Evolutionary conservation across 192 early-diverging fungal genomes (phyloP), one percentile per base, ranked within the genome.

Genomic region (Coemansia sp.): DNA sequence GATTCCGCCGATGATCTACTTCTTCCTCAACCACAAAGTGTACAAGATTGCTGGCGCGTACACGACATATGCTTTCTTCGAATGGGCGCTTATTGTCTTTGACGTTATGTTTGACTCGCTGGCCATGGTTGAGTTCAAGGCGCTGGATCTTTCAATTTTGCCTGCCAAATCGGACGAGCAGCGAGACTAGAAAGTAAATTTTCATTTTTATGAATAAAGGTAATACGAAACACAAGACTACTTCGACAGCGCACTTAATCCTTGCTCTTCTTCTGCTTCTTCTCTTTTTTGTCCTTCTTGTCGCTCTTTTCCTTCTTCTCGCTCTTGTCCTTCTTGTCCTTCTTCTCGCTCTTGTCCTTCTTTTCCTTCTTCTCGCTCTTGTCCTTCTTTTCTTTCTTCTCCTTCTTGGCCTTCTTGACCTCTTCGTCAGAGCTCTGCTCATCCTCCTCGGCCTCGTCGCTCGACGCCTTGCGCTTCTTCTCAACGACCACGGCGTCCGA

Each of bases 11-110:
- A 88, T 93, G 87, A 82, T 90, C 29, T 87, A 91, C 62, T 91
- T 86, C 61, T 93, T 91, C 63, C 83, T 90, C 49, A 84, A 85
- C 57, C 91, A 93, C 73, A 93, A 93, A 64, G 85, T 91, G 22
- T 84, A 91, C 62, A 71, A 67, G 52, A 75, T 93, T 48, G 80
- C 88, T 43, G 89, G 89, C 76, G 91, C 91, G 2, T 91, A 93
- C 62, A 91, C 88, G 17, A 83, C 72, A 49, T 93, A 93, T 61
- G 88, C 90, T 31, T 91, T 92, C 77, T 93, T 92, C 64, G 91
- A 92, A 62, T 93, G 90, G 91, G 84, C 88, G 10, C 70, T 93
- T 21, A 93, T 93, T 51, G 26, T 90, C n/a, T 89, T 90, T 38
- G 87, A 90, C 64, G 87, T 92, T 16, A 82, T 85, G 61, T 92